Evolutionary conservation across 805 yeast genomes (phyloP).

Genomic region (Candida verbasci): DNA sequence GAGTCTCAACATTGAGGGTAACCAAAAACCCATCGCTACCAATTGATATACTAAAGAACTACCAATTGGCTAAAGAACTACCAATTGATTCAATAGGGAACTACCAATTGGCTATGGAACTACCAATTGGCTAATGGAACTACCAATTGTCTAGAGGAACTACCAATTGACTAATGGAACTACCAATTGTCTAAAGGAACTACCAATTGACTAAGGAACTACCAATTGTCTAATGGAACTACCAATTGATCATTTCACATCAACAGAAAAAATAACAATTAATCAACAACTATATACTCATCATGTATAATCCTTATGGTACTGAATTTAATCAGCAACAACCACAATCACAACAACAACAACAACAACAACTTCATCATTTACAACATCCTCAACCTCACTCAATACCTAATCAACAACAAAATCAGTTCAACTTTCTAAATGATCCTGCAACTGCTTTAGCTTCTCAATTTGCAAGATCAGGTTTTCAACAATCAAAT

Average conservation of each 20-base stretch:
- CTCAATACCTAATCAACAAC: constrained; percentile 40
- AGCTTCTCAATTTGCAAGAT: constrained; percentile 85
- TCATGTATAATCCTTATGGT: constrained; percentile 40
- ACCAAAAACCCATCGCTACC: no score
- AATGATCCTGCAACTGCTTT: constrained; percentile 76
- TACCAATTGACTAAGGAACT: no score
- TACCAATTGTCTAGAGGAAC: no score
- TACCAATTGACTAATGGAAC: no score
- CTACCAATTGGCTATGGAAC: no score
- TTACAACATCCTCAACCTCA: constrained; percentile 26
- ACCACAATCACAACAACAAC: constrained; percentile 32
- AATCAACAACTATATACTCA: no score
- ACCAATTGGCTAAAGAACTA: no score
- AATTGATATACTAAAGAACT: no score
- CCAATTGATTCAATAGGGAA: no score
- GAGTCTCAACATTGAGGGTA: background rate
- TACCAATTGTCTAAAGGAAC: no score
- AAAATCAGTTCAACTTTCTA: constrained; percentile 42
- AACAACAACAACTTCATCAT: constrained; percentile 9
- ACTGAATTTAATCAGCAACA: constrained; percentile 21
- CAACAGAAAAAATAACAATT: background rate
- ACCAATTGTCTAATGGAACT: background rate
- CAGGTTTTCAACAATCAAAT: constrained; percentile 77
- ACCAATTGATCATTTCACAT: background rate
- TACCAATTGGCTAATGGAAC: no score